Evolutionary conservation across 768 basidiomycete genomes (phyloP), one percentile per base, ranked within the genome.

Genomic region (Bullera alba): DNA sequence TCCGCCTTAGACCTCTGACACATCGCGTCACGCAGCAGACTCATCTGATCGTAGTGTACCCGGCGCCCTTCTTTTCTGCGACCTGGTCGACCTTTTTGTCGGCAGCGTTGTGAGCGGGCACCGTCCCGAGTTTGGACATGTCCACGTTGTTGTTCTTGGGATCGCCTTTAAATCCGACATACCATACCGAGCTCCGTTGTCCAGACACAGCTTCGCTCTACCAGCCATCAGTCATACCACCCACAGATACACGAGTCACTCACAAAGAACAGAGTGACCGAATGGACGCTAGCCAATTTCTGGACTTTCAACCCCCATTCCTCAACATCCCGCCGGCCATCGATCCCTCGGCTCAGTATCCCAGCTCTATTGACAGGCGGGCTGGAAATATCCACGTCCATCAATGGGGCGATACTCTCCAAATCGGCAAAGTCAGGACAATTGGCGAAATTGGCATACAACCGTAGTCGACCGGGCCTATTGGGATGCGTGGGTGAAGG

Each of bases 101-200:
- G 0, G 84, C 81, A 0, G 85, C 83, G 60, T 86, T 79, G 3
- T 83, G 83, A n/a, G 88, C 85, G 0, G 84, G 85, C 15, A 92
- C 67, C 30, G 79, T 62, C 82, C 84, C 42, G 84, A 76, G 66
- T 79, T 81, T 41, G 78, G 54, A 54, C 60, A 68, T 63, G 42
- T 68, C 63, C 66, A 68, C 65, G 5, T 43, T 54, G 21, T 52
- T 42, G 7, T 43, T 48, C 47, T 68, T 68, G 2, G 63, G 43
- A 53, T 68, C 66, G 17, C 66, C 66, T 38, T 68, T 68, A 59
- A 68, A 68, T 0, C 66, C 66, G 5, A 68, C 57, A 44, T 65
- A 68, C 32, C 48, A 57, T 19, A 68, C 46, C 21, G 52, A 46
- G 2, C 58, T 53, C n/a, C 62, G 41, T 5, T 50, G 48, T 1